phyloP scores from a whole-genome alignment of 306 rosid species.

The Aeschynomene evenia region DNA sequence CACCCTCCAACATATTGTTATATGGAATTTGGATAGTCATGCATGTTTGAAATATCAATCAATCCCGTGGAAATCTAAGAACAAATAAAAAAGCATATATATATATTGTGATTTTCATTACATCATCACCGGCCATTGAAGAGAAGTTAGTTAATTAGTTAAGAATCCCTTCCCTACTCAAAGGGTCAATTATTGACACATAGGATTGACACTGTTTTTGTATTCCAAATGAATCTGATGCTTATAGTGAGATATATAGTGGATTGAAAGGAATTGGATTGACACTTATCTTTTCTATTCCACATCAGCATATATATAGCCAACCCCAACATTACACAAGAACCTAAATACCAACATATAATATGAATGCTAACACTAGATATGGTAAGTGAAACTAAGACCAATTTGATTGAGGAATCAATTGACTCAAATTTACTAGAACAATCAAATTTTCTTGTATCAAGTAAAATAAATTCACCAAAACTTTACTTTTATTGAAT shows the following conservation, averaged over 20 bases:
- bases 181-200: slow-evolving; percentile 31
- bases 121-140: not conserved
- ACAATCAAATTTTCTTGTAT: too few species aligned
- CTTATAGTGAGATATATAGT: slow-evolving; percentile 44
- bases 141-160: not conserved
- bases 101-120: slow-evolving; percentile 3
- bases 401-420: not conserved
- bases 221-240: slow-evolving; percentile 58
- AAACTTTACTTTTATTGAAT: too few species aligned
- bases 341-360: slow-evolving; percentile 9
- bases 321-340: not conserved
- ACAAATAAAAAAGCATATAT: too few species aligned
- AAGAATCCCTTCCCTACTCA: slow-evolving; percentile 31
- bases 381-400: not conserved
- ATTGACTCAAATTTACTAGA: not conserved
- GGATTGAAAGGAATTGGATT: slow-evolving; percentile 50
- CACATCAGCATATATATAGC: slow-evolving; percentile 58
- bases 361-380: slow-evolving; percentile 1
- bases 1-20: too few species aligned
- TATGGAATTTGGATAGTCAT: too few species aligned
- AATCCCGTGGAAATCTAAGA: too few species aligned
- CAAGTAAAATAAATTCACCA: too few species aligned
- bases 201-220: slow-evolving; percentile 15
- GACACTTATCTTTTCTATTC: slow-evolving; percentile 55
- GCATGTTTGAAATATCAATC: too few species aligned